Evolutionary conservation across 768 basidiomycete species (phyloP).

Genomic region (Naganishia randhawae): DNA sequence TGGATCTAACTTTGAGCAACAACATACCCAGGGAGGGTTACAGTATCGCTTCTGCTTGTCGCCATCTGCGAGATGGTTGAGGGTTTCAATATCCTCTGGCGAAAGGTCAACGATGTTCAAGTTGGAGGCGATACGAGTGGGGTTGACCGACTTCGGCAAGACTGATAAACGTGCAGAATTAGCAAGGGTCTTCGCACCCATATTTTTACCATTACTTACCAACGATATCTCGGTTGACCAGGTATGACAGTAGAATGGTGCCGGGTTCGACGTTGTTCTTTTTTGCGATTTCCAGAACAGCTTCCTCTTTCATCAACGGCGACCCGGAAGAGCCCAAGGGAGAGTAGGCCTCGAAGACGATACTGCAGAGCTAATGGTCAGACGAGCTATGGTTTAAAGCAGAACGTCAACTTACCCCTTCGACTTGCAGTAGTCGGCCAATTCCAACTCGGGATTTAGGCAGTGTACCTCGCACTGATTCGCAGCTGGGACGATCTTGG

Average conservation of each 20-base stretch:
- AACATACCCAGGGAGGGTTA: conserved; percentile 40
- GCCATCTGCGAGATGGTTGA: conserved; percentile 37
- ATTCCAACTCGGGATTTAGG: conserved; percentile 62
- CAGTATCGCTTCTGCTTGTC: conserved; percentile 44
- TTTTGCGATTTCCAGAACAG: conserved; percentile 40
- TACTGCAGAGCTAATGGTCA: conserved; percentile 40
- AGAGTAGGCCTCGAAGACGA: conserved; percentile 65
- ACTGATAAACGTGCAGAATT: conserved; percentile 18
- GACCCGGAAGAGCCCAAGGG: conserved; percentile 53
- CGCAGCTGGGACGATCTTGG: conserved; percentile 63
- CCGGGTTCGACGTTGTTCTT: conserved; percentile 43
- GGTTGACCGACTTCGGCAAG: conserved; percentile 48
- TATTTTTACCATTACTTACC: background rate
- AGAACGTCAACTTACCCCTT: conserved; percentile 46
- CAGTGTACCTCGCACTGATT: conserved; percentile 71
- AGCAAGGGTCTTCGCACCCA: background rate
- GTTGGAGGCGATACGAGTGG: conserved; percentile 42
- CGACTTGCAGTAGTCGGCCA: conserved; percentile 59
- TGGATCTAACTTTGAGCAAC: background rate
- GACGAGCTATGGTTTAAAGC: background rate
- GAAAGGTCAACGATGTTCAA: conserved; percentile 41
- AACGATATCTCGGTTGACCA: conserved; percentile 40
- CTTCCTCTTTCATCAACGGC: conserved; percentile 41
- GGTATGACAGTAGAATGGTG: conserved; percentile 44
- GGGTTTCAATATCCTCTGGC: conserved; percentile 38